Evolutionary conservation across 495 filamentous ascomycete species (phyloP).

Genomic region (Xylaria cubensis): DNA sequence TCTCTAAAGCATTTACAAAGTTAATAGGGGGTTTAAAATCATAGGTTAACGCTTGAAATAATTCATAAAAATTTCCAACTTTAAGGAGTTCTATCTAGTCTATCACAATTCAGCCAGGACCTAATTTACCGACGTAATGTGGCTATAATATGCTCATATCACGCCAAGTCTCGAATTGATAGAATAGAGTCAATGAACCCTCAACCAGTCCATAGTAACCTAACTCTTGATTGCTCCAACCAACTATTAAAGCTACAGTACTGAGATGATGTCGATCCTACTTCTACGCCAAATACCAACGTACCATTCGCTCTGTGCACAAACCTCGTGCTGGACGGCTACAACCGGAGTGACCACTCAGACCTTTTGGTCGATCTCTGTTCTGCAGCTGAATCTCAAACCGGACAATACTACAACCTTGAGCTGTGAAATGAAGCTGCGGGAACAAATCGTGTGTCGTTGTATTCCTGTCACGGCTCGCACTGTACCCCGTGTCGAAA

Average conservation of each 20-base stretch:
- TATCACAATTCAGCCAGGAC: background rate
- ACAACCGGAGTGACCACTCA: background rate
- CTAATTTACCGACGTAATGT: background rate
- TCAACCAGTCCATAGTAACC: background rate
- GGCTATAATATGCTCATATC: background rate
- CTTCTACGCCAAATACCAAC: background rate
- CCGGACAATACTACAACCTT: background rate
- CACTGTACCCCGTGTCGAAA: background rate
- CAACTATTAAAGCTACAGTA: background rate
- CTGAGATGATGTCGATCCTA: background rate
- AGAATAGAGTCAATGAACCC: background rate
- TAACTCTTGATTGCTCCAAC: background rate
- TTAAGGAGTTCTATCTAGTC: background rate
- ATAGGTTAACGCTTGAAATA: background rate
- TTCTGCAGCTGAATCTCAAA: conserved; percentile 13
- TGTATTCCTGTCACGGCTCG: background rate
- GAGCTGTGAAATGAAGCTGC: background rate
- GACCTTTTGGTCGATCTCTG: background rate
- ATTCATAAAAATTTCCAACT: background rate
- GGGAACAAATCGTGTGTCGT: conserved; percentile 12
- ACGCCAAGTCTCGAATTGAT: background rate
- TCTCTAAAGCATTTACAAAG: background rate
- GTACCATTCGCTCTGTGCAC: conserved; percentile 1
- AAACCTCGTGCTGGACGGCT: background rate
- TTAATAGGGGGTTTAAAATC: background rate